Base-by-base conservation (phyloP, 176 grass and related monocot species). In the Bothriochloa decipiens region DNA sequence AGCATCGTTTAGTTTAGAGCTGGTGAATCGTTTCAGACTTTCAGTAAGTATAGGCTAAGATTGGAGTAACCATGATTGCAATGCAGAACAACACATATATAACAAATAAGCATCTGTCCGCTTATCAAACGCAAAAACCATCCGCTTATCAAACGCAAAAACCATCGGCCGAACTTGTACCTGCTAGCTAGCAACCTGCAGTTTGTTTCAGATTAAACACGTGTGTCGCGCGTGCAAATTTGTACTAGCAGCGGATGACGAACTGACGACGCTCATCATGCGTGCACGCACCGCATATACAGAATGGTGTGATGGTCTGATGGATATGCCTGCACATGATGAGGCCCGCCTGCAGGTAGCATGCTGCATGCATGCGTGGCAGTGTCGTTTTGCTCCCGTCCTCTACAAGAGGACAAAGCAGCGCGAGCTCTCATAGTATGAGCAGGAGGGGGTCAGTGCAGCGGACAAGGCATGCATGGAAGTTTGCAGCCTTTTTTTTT, bases 331-430 rank as follows among this genome's bases (percentile, higher is more conserved):
- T 55, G 50, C 55, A n/a, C 55, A 58, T 7, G 2, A 67, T 57
- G 66, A 18, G 5, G 15, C 6, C 52, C 22, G 52, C 17, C 52
- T 55, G 52, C 17, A 55, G 52, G 52, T 6, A 55, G 20, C 57
- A 50, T 33, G 41, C 67, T 4, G 53, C 66, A 22, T 69, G 36
- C 57, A 28, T 52, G 60, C 71, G 83, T 72, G 78, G 78, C 67
- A 46, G 55, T 57, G 49, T 90, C 78, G 72, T 90, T 45, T 86
- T 45, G 25, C 25, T 50, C 11, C 6, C 6, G 55, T 50, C 11
- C 6, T 6, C 43, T n/a, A 72, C 35, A 66, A 78, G 26, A 57
- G 43, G 72, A 77, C 78, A 81, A 70, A 46, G 40, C 40, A 42
- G 72, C 52, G 20, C 78, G 47, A 81, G 28, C 77, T 72, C 50